phyloP scores from a whole-genome alignment of 1,139 yeast species.

The Diutina catenulata region DNA sequence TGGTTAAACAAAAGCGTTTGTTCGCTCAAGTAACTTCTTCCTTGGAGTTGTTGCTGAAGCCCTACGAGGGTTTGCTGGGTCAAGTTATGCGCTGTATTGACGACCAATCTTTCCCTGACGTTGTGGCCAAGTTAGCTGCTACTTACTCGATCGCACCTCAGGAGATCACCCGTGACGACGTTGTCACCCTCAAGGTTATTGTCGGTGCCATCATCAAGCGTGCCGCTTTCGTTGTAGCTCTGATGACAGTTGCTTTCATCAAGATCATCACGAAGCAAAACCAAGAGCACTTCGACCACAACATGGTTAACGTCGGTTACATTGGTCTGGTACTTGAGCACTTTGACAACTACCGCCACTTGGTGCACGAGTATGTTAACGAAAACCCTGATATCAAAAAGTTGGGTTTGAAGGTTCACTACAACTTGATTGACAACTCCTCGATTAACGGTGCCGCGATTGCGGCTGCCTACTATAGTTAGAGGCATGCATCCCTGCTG shows the following conservation, averaged over 20 bases:
- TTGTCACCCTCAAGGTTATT: constrained; percentile 17
- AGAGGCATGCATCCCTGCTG: too few relatives aligned
- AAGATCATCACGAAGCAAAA: constrained; percentile 24
- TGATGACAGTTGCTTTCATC: constrained; percentile 22
- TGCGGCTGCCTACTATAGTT: constrained; percentile 28
- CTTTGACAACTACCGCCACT: constrained; percentile 22
- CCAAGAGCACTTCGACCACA: constrained; percentile 9
- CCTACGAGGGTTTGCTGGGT: constrained; percentile 30
- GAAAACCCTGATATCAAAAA: constrained; percentile 16
- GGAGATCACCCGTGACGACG: constrained; percentile 16
- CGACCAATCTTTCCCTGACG: constrained; percentile 17
- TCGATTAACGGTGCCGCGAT: constrained; percentile 38
- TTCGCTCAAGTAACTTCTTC: not conserved
- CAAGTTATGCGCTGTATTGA: constrained; percentile 27
- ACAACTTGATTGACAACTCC: constrained; percentile 29
- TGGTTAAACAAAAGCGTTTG: constrained; percentile 12
- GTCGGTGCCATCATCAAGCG: constrained; percentile 22
- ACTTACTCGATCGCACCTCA: constrained; percentile 15
- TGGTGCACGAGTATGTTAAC: constrained; percentile 21
- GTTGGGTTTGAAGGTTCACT: constrained; percentile 22
- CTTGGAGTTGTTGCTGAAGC: constrained; percentile 1
- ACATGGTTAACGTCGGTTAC: constrained; percentile 24
- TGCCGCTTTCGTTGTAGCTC: constrained; percentile 32
- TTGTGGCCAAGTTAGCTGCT: constrained; percentile 14
- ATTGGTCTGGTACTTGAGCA: constrained; percentile 33